These are phyloP conservation scores for Telfairia occidentalis DNA, from an alignment of 331 rosid species.

Conservation along the genomic window DNA sequence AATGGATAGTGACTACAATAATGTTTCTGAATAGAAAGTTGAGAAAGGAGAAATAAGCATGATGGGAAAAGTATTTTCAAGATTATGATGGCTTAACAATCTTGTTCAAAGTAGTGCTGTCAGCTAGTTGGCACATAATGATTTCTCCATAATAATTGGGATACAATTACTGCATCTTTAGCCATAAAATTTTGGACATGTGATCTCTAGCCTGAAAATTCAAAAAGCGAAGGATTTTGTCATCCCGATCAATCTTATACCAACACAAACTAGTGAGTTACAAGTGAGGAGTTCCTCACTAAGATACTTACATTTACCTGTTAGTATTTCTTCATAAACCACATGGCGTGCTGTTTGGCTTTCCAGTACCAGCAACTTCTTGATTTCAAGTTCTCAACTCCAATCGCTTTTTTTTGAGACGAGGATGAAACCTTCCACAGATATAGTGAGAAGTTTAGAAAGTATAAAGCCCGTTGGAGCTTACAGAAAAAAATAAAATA, in stretches of 20 bases:
- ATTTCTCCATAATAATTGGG: neutral
- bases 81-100: neutral
- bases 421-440: neutral
- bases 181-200: neutral
- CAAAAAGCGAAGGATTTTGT: neutral
- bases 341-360: neutral
- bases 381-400: neutral
- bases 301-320: neutral
- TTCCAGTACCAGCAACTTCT: neutral
- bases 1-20: neutral
- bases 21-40: too few relatives aligned
- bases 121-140: neutral
- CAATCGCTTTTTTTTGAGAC: neutral
- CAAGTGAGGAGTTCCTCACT: neutral
- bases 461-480: neutral
- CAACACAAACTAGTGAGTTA: neutral
- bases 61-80: neutral
- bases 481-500: neutral
- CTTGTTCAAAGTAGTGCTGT: neutral
- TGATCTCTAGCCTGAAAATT: neutral
- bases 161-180: neutral
- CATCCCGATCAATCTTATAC: neutral
- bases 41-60: too few relatives aligned
- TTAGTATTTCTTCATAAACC: neutral
- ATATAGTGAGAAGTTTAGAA: neutral